Base-by-base conservation (phyloP, 2,329 filamentous ascomycete species). In the Fusarium anthophilum region DNA sequence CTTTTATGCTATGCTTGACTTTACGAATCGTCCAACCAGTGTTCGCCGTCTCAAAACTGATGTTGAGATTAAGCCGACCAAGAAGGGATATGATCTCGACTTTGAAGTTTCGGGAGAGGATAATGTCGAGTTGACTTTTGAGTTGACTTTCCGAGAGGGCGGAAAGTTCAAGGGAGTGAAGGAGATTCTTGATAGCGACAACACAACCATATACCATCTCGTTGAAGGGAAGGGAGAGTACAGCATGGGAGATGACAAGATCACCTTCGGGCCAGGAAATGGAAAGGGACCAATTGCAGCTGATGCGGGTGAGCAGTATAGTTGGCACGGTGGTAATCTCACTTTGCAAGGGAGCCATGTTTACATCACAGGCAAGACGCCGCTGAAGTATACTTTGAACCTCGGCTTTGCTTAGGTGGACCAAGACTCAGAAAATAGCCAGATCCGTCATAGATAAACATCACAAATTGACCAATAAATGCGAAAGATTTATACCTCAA, bases 41-140 rank as follows among this genome's bases (percentile, higher is more conserved):
- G 39, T 69, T 26, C 65, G 66, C 8, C 57, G 66, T 51, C 65
- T 69, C 38, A 69, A 69, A 22, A 69, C 66, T 1, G 65, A 64
- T 12, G 65, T 69, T 2, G 57, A 69, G 10, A 64, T 69, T 8
- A 51, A 14, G 10, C 65, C 66, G 0, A 69, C 66, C 0, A 56
- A 69, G 26, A 35, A 30, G 12, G 66, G 66, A 3, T 69, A 69
- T 17, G 66, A 69, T 9, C 43, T 69, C 12, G 30, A 56, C 5
- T 69, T 69, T 28, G 65, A 64, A 7, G 66, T 69, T 14, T 28
- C 65, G 1, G 69, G 69, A 12, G 69, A 72, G 22, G 69, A 72
- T 18, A 58, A 72, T 13, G 69, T 72, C 1, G 69, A 72, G 1
- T 37, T 72, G 11, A 72, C 69, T 1, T 72, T 72, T 39, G 69